Evolutionary conservation across 2,329 filamentous ascomycete species (phyloP).

Genomic region (Verticillium isaacii): DNA sequence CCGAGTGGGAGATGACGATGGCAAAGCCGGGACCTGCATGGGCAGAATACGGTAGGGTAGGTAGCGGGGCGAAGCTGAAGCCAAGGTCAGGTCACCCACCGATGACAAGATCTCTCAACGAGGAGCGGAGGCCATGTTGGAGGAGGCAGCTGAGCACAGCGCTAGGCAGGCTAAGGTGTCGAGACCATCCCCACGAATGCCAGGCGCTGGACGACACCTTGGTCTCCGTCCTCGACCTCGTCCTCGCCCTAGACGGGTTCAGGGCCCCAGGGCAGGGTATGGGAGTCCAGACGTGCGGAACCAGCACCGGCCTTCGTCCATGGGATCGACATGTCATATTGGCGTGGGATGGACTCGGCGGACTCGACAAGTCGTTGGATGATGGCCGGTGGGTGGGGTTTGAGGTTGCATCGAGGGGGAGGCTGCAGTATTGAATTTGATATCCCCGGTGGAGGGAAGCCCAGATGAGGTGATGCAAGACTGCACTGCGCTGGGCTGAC

Average conservation of each 20-base stretch:
- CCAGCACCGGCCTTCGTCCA: neutral
- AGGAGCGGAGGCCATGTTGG: neutral
- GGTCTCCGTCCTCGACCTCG: no score
- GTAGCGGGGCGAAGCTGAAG: neutral
- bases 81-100: neutral
- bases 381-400: neutral
- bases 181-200: neutral
- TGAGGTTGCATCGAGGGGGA: neutral
- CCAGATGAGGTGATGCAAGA: neutral
- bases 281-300: neutral
- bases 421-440: neutral
- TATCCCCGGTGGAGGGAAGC: neutral
- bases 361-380: neutral
- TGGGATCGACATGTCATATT: neutral
- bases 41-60: no score
- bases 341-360: neutral
- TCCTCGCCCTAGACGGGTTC: no score
- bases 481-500: neutral
- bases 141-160: neutral
- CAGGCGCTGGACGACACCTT: neutral
- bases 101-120: neutral
- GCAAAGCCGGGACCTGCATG: neutral
- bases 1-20: neutral
- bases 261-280: no score
- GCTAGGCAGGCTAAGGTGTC: neutral